Evolutionary conservation across 2,329 filamentous ascomycete species (phyloP), one percentile per base, ranked within the genome.

Genomic region (Gaeumannomyces tritici): DNA sequence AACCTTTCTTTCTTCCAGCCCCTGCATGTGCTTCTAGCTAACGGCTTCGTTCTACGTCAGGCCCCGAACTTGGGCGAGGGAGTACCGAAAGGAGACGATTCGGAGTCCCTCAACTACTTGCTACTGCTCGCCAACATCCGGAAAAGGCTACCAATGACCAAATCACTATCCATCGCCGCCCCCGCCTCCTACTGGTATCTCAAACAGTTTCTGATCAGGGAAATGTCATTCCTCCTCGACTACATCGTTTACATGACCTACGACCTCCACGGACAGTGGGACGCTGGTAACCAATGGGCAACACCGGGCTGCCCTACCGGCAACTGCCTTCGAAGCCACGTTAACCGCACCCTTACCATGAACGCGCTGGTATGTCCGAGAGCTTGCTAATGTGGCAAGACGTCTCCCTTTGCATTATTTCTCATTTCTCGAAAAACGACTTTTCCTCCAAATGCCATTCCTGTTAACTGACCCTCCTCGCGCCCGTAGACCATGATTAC

Each of bases 261-360:
- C 31, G 71, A 75, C 55, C 64, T 75, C 3, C 66, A 77, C 63
- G 75, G 75, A 2, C 74, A 77, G 61, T 77, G 74, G 74, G 75
- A 76, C 63, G 70, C 68, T 28, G 69, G 66, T 55, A 67, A 62
- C 61, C 57, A 65, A 2, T 71, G 62, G 55, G 57, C 72, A 0
- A 62, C 61, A 9, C 42, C 64, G 3, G 73, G 72, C 9, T 78
- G 75, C 61, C 27, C 59, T 2, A 61, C 51, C 0, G 70, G 72
- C 4, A 70, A 68, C 63, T 74, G 72, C 42, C 66, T 75, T 1
- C 67, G 76, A 2, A 70, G 66, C 3, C 72, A 76, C 56, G 68
- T 76, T 27, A 77, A 77, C 65, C 33, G 68, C 29, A 77, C 75
- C 0, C 73, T 76, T 62, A 76, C 73, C 1, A 62, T 66, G 5